phyloP scores from a whole-genome alignment of 202 grass and related monocot genomes.

The Schoenoplectus tabernaemontani region DNA sequence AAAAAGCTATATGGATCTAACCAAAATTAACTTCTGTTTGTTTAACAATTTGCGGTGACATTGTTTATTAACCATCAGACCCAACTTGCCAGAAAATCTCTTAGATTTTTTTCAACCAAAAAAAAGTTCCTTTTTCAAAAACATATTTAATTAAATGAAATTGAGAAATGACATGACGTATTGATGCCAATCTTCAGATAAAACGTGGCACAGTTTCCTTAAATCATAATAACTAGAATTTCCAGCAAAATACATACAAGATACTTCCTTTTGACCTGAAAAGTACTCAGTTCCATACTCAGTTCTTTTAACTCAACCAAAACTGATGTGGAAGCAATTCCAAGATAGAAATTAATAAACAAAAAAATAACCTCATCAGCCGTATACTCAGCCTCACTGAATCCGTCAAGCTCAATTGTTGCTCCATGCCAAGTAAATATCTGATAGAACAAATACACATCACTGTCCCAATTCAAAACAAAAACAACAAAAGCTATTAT shows the following conservation, averaged over 20 bases:
- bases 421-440: constrained; percentile 94
- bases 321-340: background rate
- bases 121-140: background rate
- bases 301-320: background rate
- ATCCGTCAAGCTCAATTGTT: constrained; percentile 70
- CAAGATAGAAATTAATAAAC: background rate
- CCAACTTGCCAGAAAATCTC: background rate
- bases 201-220: background rate
- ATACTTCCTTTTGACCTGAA: background rate
- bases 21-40: background rate
- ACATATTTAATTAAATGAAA: background rate
- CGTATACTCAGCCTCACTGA: constrained; percentile 76
- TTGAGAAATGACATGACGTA: background rate
- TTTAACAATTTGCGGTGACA: background rate
- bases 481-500: background rate
- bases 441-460: constrained; percentile 21
- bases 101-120: background rate
- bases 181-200: background rate
- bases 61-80: background rate
- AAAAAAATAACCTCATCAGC: constrained; percentile 55
- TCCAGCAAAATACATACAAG: background rate
- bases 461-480: background rate
- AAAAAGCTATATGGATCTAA: background rate
- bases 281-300: background rate
- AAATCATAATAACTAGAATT: background rate